Percentiles rank a stretch among this genome's conserved stretches.
Evolutionary conservation across 176 grass and related monocot species (phyloP).

Genomic region (Cocos nucifera): DNA sequence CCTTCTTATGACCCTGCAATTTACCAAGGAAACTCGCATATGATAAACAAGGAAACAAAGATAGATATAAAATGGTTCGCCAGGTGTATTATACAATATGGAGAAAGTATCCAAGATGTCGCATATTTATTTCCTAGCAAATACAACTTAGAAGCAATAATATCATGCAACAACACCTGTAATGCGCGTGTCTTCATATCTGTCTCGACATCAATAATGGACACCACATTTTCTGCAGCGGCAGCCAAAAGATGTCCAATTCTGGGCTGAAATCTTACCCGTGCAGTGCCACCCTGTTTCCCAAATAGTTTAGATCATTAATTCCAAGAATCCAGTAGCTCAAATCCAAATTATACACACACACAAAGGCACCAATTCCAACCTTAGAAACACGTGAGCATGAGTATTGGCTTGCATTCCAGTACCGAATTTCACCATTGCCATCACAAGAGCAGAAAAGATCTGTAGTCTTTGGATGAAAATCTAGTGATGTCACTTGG

Average conservation of each 20-base stretch:
- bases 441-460: slow-evolving; percentile 54
- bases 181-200: slow-evolving; percentile 28
- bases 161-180: slow-evolving; percentile 31
- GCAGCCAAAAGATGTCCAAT: slow-evolving; percentile 73
- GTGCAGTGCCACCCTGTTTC: slow-evolving; percentile 56
- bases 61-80: neutral
- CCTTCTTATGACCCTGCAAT: slow-evolving; percentile 53
- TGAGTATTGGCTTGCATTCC: slow-evolving; percentile 38
- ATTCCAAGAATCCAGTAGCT: slow-evolving; percentile 1
- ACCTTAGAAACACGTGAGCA: slow-evolving; percentile 47
- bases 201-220: slow-evolving; percentile 69
- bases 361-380: neutral
- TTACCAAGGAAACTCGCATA: slow-evolving; percentile 3
- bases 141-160: no score
- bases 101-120: no score
- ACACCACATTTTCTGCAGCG: slow-evolving; percentile 54
- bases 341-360: neutral
- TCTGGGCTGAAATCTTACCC: slow-evolving; percentile 80
- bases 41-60: neutral
- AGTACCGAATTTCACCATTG: slow-evolving; percentile 65
- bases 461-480: slow-evolving; percentile 51
- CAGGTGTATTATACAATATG: no score
- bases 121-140: no score
- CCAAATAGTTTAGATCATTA: slow-evolving; percentile 17
- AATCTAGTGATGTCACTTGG: slow-evolving; percentile 63